Evolutionary conservation across 1,284 basidiomycete genomes (phyloP), one percentile per base, ranked within the genome.

Genomic region (Coniferiporia sulphurascens): DNA sequence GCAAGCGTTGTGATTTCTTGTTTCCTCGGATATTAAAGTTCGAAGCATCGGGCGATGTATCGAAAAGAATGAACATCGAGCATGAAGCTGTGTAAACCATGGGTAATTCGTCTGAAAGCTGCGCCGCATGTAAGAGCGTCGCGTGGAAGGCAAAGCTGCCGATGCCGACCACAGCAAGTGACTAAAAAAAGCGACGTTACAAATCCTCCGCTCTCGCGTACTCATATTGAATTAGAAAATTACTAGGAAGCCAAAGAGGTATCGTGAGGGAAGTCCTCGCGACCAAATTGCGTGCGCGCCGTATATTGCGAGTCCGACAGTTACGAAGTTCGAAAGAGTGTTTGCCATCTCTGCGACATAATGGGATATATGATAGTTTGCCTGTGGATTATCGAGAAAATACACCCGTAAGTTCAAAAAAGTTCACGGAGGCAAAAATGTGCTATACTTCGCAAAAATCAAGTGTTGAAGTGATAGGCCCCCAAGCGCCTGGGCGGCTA

Each of bases 61-160:
- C 85, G 68, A 82, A 82, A 22, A 85, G 68, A 44, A 83, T 69
- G 67, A 78, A 84, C 22, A 79, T 67, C 62, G 77, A 75, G 71
- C 81, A 79, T 46, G 78, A 79, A 3, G 77, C 78, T 58, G 83
- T 79, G 64, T 82, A 85, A 54, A 87, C 80, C 85, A 88, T 87
- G 1, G 85, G 86, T 2, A 88, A 73, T 66, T 88, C 86, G 64
- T 88, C 86, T 4, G 83, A 83, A 45, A 87, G 79, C 64, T 87
- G 85, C 0, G 85, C 84, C 63, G 81, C 76, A 65, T 81, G 86
- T n/a, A 80, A 73, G n/a, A 88, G 72, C 0, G 85, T 86, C 1
- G 84, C 85, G 63, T 88, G 86, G 68, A 88, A 88, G 46, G 82
- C 78, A 65, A 85, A 82, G 66, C 83, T 85, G 15, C 86, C 86